Evolutionary conservation across 73 alveolate species (phyloP), one percentile per base, ranked within the genome.

Genomic region (Vitrella brassicaformis): DNA sequence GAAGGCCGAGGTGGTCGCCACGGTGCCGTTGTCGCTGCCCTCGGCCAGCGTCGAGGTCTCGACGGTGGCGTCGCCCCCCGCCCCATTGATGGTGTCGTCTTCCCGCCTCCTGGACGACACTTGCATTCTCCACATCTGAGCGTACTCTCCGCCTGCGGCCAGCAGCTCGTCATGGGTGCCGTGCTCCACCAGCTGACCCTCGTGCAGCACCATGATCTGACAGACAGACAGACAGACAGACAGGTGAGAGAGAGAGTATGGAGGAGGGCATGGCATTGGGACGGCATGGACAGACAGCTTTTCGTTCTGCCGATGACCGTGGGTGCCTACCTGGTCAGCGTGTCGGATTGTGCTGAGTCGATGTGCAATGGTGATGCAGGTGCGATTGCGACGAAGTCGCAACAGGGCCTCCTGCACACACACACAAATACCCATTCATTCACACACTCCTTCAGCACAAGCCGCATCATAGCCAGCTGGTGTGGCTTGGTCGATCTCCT

Each of bases 261-360:
- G n/a, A n/a, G n/a, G n/a, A n/a, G n/a, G n/a, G n/a, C n/a, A n/a
- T n/a, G n/a, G n/a, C n/a, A n/a, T n/a, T n/a, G n/a, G n/a, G n/a
- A n/a, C n/a, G n/a, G n/a, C n/a, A n/a, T n/a, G n/a, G n/a, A n/a
- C n/a, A n/a, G n/a, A n/a, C n/a, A n/a, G n/a, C n/a, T n/a, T n/a
- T n/a, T n/a, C n/a, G n/a, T n/a, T n/a, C n/a, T n/a, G n/a, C n/a
- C n/a, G n/a, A n/a, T n/a, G n/a, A n/a, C n/a, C n/a, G n/a, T n/a
- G n/a, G n/a, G n/a, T n/a, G n/a, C n/a, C n/a, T n/a, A n/a, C n/a
- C n/a, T n/a, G 85, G 80, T 93, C 97, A 69, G 92, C 85, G 85
- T 81, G 79, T 71, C 75, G 89, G 83, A 93, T 93, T 32, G 98
- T 91, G 47, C 94, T 85, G 56, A 93, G 86, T 67, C 98, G 87